Percentiles rank a stretch among this genome's conserved stretches.
These are phyloP conservation scores for Trichoderma citrinoviride DNA, from an alignment of 2,329 filamentous ascomycete species.

Conservation along the genomic window DNA sequence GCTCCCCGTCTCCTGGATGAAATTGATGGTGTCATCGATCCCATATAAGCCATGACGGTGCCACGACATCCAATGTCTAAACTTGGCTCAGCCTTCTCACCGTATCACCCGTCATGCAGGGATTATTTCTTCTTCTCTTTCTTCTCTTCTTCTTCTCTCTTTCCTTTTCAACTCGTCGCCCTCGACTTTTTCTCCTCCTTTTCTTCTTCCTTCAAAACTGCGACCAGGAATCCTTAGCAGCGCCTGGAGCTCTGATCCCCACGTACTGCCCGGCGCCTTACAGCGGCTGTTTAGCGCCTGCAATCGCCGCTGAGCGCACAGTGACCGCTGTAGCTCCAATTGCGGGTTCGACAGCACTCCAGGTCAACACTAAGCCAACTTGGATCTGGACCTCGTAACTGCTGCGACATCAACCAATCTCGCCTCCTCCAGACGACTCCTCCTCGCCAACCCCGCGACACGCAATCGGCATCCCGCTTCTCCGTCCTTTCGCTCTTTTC, in stretches of 20 bases:
- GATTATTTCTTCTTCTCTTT: neutral
- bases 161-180: neutral
- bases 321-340: neutral
- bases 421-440: conserved; percentile 1
- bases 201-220: neutral
- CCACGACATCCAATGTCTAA: neutral
- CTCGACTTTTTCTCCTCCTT: neutral
- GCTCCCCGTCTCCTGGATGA: neutral
- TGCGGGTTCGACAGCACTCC: neutral
- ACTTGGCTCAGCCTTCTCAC: neutral
- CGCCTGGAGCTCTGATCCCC: neutral
- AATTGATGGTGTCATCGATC: neutral
- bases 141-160: neutral
- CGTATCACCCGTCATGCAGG: neutral
- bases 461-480: neutral
- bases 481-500: no score
- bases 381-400: neutral
- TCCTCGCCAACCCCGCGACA: conserved; percentile 3
- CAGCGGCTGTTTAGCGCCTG: neutral
- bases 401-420: conserved; percentile 13
- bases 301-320: conserved; percentile 2
- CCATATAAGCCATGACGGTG: neutral
- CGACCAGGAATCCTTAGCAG: no score
- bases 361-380: conserved; percentile 1
- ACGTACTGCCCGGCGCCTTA: neutral